A percentile compares a stretch with the other conserved stretches of the same genome.
Evolutionary conservation across 495 filamentous ascomycete species (phyloP).

Genomic region (Friedmanniomyces endolithicus): DNA sequence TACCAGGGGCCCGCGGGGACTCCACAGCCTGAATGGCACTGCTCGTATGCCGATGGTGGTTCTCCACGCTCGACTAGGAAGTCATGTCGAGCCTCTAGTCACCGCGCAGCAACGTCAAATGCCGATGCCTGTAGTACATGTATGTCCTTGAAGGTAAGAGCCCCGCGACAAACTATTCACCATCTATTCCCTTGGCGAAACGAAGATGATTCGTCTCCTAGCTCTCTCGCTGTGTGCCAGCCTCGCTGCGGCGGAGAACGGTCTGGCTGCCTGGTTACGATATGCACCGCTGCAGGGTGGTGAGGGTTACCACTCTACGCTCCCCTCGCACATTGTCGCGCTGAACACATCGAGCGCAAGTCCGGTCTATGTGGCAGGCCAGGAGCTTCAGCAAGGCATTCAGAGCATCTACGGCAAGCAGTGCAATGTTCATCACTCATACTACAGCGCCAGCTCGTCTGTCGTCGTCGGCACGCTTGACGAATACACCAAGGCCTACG

Average conservation of each 20-base stretch:
- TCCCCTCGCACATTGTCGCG: conserved; percentile 42
- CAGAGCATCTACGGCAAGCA: conserved; percentile 40
- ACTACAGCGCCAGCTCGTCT: conserved; percentile 24
- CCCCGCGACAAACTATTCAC: not conserved
- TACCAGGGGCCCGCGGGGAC: not conserved
- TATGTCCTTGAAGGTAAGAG: not conserved
- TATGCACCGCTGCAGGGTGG: conserved; percentile 40
- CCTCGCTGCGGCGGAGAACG: conserved; percentile 42
- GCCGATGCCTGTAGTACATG: not conserved
- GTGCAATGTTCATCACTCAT: conserved; percentile 27
- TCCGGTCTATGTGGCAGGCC: conserved; percentile 46
- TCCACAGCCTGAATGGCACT: not conserved
- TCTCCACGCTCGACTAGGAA: not conserved
- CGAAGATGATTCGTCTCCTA: conserved; percentile 3
- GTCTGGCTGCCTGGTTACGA: conserved; percentile 50
- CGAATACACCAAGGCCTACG: conserved; percentile 36
- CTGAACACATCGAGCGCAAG: conserved; percentile 41
- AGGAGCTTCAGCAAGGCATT: conserved; percentile 49
- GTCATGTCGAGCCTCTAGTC: not conserved
- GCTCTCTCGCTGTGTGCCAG: conserved; percentile 15
- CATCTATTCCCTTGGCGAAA: not conserved
- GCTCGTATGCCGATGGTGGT: not conserved
- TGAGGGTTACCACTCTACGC: conserved; percentile 24
- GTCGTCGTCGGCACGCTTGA: conserved; percentile 48
- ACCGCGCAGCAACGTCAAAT: not conserved